A percentile compares a stretch with the other conserved stretches of the same genome.
Evolutionary conservation across 352 stramenopile species (phyloP).

Genomic region (Phytophthora rubi): DNA sequence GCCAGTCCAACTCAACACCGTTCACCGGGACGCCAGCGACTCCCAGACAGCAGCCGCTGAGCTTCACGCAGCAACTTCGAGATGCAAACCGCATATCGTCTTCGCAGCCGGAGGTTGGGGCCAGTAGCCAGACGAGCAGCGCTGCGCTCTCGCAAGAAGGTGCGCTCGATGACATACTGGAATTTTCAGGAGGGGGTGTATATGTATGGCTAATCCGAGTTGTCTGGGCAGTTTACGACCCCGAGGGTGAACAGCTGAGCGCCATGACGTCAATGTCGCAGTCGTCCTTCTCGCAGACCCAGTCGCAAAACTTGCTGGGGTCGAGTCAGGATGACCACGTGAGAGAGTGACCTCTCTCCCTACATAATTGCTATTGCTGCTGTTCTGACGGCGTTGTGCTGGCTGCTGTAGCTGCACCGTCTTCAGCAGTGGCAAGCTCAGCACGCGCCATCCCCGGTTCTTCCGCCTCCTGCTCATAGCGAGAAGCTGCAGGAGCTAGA

Average conservation of each 20-base stretch:
- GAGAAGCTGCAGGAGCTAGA: slow-evolving; percentile 29
- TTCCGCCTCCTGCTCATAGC: background rate
- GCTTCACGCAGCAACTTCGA: slow-evolving; percentile 22
- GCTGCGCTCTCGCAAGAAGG: slow-evolving; percentile 46
- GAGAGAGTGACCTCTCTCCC: slow-evolving; percentile 1
- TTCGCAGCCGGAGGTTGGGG: slow-evolving; percentile 25
- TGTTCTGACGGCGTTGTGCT: slow-evolving; percentile 5
- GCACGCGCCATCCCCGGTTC: slow-evolving; percentile 1
- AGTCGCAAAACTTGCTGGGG: slow-evolving; percentile 42
- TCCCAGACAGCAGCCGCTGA: slow-evolving; percentile 22
- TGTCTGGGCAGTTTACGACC: slow-evolving; percentile 21
- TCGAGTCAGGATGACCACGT: slow-evolving; percentile 43
- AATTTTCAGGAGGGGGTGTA: no score
- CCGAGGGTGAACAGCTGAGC: slow-evolving; percentile 40
- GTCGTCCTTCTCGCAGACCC: slow-evolving; percentile 45
- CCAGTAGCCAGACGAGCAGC: slow-evolving; percentile 19
- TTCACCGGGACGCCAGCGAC: slow-evolving; percentile 3
- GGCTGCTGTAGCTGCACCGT: slow-evolving; percentile 21
- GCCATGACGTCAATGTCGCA: slow-evolving; percentile 53
- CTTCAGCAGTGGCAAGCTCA: slow-evolving; percentile 31
- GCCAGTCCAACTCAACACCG: slow-evolving; percentile 3
- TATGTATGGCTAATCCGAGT: background rate
- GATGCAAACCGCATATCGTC: slow-evolving; percentile 15
- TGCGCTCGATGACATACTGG: slow-evolving; percentile 6
- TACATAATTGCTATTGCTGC: background rate